Percentiles rank a stretch among this genome's conserved stretches.
Conservation (phyloP, 495 filamentous ascomycete genomes). For the Penicillium coprophilum region DNA sequence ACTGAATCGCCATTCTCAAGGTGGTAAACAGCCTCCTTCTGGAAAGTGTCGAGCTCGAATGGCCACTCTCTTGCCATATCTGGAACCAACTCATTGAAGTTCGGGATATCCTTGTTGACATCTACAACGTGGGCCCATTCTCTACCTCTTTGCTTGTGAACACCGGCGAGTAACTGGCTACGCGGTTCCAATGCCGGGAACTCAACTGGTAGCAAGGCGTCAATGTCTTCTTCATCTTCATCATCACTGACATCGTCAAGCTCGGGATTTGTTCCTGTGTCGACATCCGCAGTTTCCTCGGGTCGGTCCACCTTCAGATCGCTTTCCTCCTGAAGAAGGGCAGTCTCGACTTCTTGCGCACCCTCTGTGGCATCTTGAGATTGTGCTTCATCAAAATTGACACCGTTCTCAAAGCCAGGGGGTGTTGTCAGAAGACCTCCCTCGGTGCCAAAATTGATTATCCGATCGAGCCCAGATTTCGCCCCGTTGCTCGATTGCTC, state of each 20-base stretch:
- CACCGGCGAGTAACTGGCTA: conserved; percentile 67
- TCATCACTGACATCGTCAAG: conserved; percentile 50
- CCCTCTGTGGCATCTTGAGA: conserved; percentile 54
- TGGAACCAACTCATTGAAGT: conserved; percentile 89
- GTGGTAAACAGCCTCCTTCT: conserved; percentile 98
- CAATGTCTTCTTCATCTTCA: conserved; percentile 77
- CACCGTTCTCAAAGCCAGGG: conserved; percentile 78
- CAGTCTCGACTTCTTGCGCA: conserved; percentile 70
- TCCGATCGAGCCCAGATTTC: conserved; percentile 60
- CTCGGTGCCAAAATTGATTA: conserved; percentile 76
- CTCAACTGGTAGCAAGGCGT: conserved; percentile 85
- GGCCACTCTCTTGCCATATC: conserved; percentile 96
- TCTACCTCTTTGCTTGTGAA: conserved; percentile 67
- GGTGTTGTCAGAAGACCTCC: conserved; percentile 78
- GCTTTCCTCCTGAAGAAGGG: conserved; percentile 66
- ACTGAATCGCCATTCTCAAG: conserved; percentile 95
- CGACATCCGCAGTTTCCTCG: conserved; percentile 30
- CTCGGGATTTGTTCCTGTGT: conserved; percentile 46
- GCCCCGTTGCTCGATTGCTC: conserved; percentile 42
- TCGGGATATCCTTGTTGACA: conserved; percentile 83
- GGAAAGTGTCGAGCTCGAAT: conserved; percentile 96
- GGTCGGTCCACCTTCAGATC: conserved; percentile 35
- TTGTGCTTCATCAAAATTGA: conserved; percentile 67
- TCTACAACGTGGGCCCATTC: conserved; percentile 99
- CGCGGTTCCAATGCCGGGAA: conserved; percentile 91